Evolutionary conservation across 805 yeast genomes (phyloP), one percentile per base, ranked within the genome.

Genomic region (Starmerella floricola): DNA sequence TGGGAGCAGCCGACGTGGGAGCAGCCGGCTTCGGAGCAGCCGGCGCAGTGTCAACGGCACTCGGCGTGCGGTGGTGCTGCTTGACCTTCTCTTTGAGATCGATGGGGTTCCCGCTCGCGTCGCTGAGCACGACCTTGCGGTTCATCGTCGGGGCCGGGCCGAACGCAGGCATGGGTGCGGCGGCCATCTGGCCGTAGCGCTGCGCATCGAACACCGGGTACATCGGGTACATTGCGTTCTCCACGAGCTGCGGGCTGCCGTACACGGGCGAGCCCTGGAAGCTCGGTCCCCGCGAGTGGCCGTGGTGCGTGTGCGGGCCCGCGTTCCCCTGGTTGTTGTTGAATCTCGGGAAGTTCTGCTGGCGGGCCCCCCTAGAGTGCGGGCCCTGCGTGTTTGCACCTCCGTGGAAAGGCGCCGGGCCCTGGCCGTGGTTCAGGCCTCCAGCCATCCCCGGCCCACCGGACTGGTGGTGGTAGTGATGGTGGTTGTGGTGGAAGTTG

Each of bases 31-130:
- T 13, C 21, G 30, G n/a, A n/a, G n/a, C n/a, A n/a, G n/a, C n/a
- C n/a, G n/a, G n/a, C n/a, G n/a, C n/a, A n/a, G n/a, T n/a, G n/a
- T n/a, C n/a, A n/a, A n/a, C n/a, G n/a, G n/a, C n/a, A 6, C 12
- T 8, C 33, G 33, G 17, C 18, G 20, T 6, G 20, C 12, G 11
- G 12, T 11, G 40, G 20, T 20, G 16, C 18, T 38, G 41, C 27
- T 18, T 18, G 28, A 27, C 13, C 18, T 16, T 31, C 20, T 31
- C 34, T 17, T 15, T n/a, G 21, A 46, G 42, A 29, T 46, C 40
- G 36, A 44, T 21, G 21, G 39, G 39, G 20, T 46, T 34, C 19
- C 47, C 47, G n/a, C 19, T 35, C 24, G 49, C 47, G 29, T 45
- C 48, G 17, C 42, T 40, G 26, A 49, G 20, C n/a, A 32, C 39